These are phyloP conservation scores for Albophoma yamanashiensis DNA, from an alignment of 2,329 filamentous ascomycete species.

Conservation along the genomic window DNA sequence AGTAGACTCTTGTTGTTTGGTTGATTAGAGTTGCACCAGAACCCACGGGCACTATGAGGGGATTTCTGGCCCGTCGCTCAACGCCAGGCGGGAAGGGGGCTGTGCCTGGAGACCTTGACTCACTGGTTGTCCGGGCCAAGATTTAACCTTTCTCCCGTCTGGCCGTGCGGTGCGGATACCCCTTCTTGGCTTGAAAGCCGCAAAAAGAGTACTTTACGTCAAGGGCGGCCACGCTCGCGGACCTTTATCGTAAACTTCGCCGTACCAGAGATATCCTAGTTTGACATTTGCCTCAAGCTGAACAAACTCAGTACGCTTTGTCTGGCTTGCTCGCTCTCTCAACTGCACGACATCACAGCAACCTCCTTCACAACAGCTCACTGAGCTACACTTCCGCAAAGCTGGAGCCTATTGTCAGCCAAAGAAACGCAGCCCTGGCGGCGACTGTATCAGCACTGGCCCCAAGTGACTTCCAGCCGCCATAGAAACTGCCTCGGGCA, in stretches of 20 bases:
- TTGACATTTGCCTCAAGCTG: neutral
- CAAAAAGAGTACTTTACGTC: neutral
- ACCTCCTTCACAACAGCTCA: constrained; percentile 1
- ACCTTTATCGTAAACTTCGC: neutral
- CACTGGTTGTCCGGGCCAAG: neutral
- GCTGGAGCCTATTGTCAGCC: constrained; percentile 5
- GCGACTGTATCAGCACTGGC: constrained; percentile 4
- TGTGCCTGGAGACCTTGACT: neutral
- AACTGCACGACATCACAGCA: neutral
- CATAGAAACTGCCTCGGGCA: constrained; percentile 2
- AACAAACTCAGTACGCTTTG: neutral
- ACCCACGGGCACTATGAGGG: neutral
- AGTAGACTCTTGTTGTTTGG: neutral
- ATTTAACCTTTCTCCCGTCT: neutral
- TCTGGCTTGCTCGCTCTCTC: neutral
- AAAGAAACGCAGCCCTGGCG: constrained; percentile 8
- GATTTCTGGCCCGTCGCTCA: neutral
- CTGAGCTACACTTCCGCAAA: constrained; percentile 7
- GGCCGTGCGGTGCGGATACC: neutral
- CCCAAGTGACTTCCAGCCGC: constrained; percentile 4
- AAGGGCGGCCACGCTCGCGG: no score
- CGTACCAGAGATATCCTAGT: neutral
- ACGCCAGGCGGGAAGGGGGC: neutral
- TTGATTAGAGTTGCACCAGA: neutral
- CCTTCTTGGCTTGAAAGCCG: neutral